Conservation (phyloP, 345 rosid genomes). For the Pseudoturritis turrita region DNA sequence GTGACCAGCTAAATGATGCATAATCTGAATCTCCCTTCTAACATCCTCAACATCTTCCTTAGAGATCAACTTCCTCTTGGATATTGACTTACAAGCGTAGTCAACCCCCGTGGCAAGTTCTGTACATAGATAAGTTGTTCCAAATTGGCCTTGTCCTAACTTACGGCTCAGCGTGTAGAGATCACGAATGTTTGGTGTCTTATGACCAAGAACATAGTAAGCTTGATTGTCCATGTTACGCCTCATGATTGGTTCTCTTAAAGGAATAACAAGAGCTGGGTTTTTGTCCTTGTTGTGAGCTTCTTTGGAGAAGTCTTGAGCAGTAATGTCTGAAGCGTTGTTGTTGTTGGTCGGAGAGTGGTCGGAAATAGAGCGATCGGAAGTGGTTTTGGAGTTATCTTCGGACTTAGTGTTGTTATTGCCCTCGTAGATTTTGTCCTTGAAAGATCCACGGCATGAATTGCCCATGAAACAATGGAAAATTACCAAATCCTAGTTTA, state of each 20-base stretch:
- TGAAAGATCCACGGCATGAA: conserved; percentile 90
- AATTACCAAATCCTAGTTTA: conserved; percentile 8
- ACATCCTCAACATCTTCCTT: conserved; percentile 97
- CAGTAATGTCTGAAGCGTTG: conserved; percentile 7
- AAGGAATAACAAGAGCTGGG: conserved; percentile 36
- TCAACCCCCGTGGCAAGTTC: conserved; percentile 56
- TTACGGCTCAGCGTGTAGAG: conserved; percentile 71
- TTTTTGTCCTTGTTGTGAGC: conserved; percentile 11
- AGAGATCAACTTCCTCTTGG: conserved; percentile 93
- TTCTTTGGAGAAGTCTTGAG: conserved; percentile 36
- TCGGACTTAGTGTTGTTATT: conserved; percentile 56
- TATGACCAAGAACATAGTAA: conserved; percentile 84
- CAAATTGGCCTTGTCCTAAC: conserved; percentile 97
- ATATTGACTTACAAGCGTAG: conserved; percentile 94
- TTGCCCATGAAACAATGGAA: conserved; percentile 92
- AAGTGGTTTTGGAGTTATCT: conserved; percentile 34
- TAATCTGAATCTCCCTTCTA: conserved; percentile 95
- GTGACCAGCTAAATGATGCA: conserved; percentile 99
- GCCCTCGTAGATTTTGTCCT: conserved; percentile 62
- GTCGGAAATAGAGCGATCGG: conserved; percentile 36
- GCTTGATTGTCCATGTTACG: conserved; percentile 65
- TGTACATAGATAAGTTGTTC: conserved; percentile 81
- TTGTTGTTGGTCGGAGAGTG: conserved; percentile 35
- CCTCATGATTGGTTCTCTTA: conserved; percentile 47
- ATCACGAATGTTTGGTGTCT: conserved; percentile 80